Evolutionary conservation across 352 stramenopile species (phyloP), one percentile per base, ranked within the genome.

Genomic region (Peronospora tabacina): DNA sequence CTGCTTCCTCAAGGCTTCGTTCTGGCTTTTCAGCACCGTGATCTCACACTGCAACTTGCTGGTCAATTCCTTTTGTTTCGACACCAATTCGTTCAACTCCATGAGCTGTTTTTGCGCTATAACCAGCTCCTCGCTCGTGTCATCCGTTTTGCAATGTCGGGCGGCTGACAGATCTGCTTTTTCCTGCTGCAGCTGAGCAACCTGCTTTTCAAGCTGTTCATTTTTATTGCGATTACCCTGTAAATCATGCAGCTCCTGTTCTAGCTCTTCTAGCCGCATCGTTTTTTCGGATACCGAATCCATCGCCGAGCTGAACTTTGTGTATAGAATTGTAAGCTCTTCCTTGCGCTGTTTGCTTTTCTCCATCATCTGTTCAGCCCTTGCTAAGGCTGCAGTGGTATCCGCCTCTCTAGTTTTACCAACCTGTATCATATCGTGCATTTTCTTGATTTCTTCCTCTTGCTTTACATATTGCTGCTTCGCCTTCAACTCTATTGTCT

Each of bases 261-360:
- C 34, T 3, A 87, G 50, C 37, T 76, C 58, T 38, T 70, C 58
- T 16, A 82, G 38, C 45, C 61, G 55, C 53, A 66, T 74, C 8
- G 62, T 57, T 46, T 76, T 72, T 13, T 69, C 57, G 0, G 40
- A 65, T 11, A 63, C 62, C 1, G 56, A 41, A 37, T 66, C 65
- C 62, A 71, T 71, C 11, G 41, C 40, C 2, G 53, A 57, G 29
- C 62, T 64, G 52, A 71, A 71, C 37, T 65, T 65, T 2, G 53
- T 15, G 37, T 71, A 71, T 9, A 71, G 16, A 19, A 71, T 68
- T 22, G 68, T 47, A 19, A 71, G 49, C 26, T 71, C 62, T 3
- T 65, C 49, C 20, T 67, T 67, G n/a, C 43, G 38, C 22, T 64
- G 52, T 37, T 56, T 56, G 7, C 15, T 20, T 16, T 55, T 54